Conservation (phyloP, 768 basidiomycete genomes). For the Rhizopogon salebrosus region DNA sequence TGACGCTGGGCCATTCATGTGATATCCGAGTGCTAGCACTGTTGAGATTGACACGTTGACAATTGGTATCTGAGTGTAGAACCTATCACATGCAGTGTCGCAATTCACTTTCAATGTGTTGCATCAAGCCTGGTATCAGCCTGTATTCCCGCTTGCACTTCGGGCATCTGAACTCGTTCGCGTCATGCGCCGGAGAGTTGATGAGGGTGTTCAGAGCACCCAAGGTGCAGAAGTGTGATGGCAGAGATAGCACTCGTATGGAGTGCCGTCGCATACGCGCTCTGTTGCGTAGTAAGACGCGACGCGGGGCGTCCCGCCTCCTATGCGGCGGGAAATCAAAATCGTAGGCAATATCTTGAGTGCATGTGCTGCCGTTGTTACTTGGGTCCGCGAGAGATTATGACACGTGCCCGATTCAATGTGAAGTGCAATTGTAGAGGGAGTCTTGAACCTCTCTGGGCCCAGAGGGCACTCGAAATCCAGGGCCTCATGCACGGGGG, state of each 20-base stretch:
- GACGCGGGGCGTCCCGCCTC: slow-evolving; percentile 10
- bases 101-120: too few species aligned
- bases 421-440: slow-evolving; percentile 34
- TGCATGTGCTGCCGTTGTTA: slow-evolving; percentile 29
- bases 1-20: too few species aligned
- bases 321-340: slow-evolving; percentile 27
- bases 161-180: slow-evolving; percentile 39
- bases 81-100: too few species aligned
- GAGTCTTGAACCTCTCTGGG: slow-evolving; percentile 3
- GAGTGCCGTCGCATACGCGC: slow-evolving; percentile 33
- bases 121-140: slow-evolving; percentile 35
- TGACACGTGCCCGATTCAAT: slow-evolving; percentile 35
- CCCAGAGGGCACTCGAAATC: neutral
- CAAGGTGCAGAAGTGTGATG: slow-evolving; percentile 22
- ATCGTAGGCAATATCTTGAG: slow-evolving; percentile 31
- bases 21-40: too few species aligned
- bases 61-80: too few species aligned
- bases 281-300: slow-evolving; percentile 28
- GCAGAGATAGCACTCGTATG: slow-evolving; percentile 41
- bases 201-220: slow-evolving; percentile 21
- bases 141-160: slow-evolving; percentile 34
- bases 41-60: too few species aligned
- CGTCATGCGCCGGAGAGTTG: slow-evolving; percentile 34
- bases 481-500: neutral
- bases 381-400: slow-evolving; percentile 30